These are phyloP conservation scores for Dactylellina leptospora DNA, from an alignment of 2,329 filamentous ascomycete genomes.

Conservation along the genomic window DNA sequence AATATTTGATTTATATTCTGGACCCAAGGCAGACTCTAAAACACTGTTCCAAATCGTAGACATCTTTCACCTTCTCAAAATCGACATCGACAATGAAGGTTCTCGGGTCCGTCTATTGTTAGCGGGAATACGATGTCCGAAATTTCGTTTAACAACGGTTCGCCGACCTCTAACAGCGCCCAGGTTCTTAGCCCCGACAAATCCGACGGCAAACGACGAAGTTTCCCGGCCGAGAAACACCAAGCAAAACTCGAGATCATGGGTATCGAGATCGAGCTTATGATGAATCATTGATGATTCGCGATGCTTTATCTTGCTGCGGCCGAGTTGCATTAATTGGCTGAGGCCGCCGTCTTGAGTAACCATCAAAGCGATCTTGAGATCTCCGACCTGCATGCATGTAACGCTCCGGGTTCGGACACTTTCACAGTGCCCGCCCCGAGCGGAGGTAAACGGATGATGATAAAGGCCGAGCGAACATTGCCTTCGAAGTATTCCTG, in stretches of 20 bases:
- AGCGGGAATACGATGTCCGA: slow-evolving; percentile 4
- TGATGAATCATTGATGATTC: neutral
- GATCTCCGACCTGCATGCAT: neutral
- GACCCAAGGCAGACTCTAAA: slow-evolving; percentile 41
- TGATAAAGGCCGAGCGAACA: slow-evolving; percentile 13
- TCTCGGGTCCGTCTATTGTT: slow-evolving; percentile 3
- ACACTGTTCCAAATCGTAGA: slow-evolving; percentile 28
- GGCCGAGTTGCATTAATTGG: slow-evolving; percentile 3
- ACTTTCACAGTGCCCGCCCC: slow-evolving; percentile 16
- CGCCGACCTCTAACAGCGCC: too few species aligned
- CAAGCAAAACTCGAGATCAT: too few species aligned
- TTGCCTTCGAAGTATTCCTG: too few species aligned
- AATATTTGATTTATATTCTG: slow-evolving; percentile 38
- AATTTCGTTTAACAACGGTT: neutral
- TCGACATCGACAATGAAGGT: slow-evolving; percentile 6
- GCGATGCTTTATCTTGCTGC: slow-evolving; percentile 17
- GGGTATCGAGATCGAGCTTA: too few species aligned
- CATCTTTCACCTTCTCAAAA: slow-evolving; percentile 5
- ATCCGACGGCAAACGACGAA: slow-evolving; percentile 21
- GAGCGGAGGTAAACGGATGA: slow-evolving; percentile 35
- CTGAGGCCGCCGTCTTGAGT: slow-evolving; percentile 4
- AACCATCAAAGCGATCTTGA: slow-evolving; percentile 9
- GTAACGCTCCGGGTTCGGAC: neutral
- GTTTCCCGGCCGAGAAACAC: slow-evolving; percentile 28
- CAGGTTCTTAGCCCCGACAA: slow-evolving; percentile 41